Evolutionary conservation across 164 flowering plant genomes (phyloP), one percentile per base, ranked within the genome.

Genomic region (Liquidambar formosana): DNA sequence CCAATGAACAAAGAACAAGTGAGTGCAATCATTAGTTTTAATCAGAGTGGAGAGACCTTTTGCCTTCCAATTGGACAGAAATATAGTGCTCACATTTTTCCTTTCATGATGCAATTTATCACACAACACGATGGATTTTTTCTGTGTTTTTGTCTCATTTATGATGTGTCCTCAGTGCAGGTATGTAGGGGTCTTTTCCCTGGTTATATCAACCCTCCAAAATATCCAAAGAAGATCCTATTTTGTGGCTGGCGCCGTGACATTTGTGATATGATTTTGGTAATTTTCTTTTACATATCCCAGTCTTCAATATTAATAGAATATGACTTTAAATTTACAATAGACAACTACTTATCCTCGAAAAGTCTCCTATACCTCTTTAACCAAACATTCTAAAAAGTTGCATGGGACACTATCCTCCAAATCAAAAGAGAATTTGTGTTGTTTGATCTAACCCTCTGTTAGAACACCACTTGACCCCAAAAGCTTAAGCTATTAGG

Each of bases 191-290:
- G 86, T 43, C 52, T 27, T 63, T 86, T 75, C 64, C 95, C 86
- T 13, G 81, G 74, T 66, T 60, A 57, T 22, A 54, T 61, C 46
- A 85, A 82, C 44, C 88, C 89, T 76, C 86, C 88, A 47, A 94
- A 94, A 70, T 94, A 80, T 81, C 98, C 98, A 10, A 97, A 91
- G 77, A 91, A 83, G 80, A 89, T 94, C 66, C 77, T 94, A 14
- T 91, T 94, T 67, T 89, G 97, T 84, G 98, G 98, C 57, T 94
- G 98, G 98, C 91, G 98, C 23, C 96, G 97, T 41, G 98, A 94
- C 77, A 90, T 94, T 67, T 89, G 91, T 80, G 98, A 91, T 73
- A 94, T 91, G 98, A 91, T 94, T 27, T 79, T 84, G 97, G 98
- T 91, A 88, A 75, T 63, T 59, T 62, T 28, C 48, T 22, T 28